Evolutionary conservation across 129 eudicot species (phyloP).

Genomic region (Kitagawia praeruptora): DNA sequence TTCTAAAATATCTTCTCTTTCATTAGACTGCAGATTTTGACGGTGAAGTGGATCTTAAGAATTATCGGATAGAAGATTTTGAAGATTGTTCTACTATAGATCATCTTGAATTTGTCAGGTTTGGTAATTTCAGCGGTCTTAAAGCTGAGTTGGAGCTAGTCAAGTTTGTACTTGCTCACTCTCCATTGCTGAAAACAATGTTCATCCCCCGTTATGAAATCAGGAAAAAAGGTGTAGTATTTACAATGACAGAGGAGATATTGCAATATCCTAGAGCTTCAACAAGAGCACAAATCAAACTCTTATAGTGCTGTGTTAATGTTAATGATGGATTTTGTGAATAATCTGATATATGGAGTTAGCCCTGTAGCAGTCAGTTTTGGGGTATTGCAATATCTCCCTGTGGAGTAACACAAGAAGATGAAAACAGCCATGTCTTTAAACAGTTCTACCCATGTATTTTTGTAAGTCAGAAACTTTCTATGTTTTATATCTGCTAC

Average conservation of each 20-base stretch:
- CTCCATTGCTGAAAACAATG: neutral
- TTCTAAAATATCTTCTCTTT: neutral
- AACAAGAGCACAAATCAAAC: neutral
- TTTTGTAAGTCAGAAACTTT: too few species aligned
- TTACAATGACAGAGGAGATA: neutral
- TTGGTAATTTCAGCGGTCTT: neutral
- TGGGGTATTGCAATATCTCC: too few species aligned
- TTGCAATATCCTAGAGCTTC: slow-evolving; percentile 1
- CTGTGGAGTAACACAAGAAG: too few species aligned
- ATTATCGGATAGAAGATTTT: neutral
- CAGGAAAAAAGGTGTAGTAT: neutral
- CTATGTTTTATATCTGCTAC: too few species aligned
- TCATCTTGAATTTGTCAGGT: neutral
- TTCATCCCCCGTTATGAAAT: neutral
- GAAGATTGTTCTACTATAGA: neutral
- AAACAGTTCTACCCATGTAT: too few species aligned
- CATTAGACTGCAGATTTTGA: neutral
- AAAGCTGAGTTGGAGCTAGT: neutral
- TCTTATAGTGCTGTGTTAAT: neutral
- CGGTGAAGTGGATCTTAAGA: neutral
- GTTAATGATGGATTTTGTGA: neutral
- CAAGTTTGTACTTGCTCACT: neutral
- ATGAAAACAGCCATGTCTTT: too few species aligned
- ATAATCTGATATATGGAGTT: neutral
- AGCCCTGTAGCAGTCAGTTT: too few species aligned